Conservation (phyloP, 306 rosid species). For the Glycyrrhiza uralensis region DNA sequence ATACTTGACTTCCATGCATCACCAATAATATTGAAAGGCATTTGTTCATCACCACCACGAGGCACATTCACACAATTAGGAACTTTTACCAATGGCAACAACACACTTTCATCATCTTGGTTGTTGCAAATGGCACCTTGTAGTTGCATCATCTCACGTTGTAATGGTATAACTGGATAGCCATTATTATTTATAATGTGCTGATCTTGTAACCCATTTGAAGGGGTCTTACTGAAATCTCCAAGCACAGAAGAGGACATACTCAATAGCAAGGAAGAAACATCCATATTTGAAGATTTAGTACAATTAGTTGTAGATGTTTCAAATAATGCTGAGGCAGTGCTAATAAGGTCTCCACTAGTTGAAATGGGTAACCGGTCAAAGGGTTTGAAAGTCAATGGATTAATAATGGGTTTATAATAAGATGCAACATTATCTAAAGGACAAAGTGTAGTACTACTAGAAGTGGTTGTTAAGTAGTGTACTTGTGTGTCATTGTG, state of each 20-base stretch:
- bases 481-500: constrained; percentile 22
- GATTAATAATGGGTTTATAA: constrained; percentile 43
- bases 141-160: constrained; percentile 8
- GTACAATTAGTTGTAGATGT: constrained; percentile 12
- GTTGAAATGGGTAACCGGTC: constrained; percentile 37
- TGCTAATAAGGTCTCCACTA: constrained; percentile 26
- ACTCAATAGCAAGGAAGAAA: constrained; percentile 59
- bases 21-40: too few relatives aligned
- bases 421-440: constrained; percentile 34
- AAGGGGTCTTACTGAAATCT: constrained; percentile 30
- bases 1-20: too few relatives aligned
- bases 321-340: constrained; percentile 29
- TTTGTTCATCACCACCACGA: constrained; percentile 27
- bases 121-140: not conserved
- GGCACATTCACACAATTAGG: constrained; percentile 20
- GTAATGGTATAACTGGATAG: constrained; percentile 33
- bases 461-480: constrained; percentile 25
- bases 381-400: constrained; percentile 34
- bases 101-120: too few relatives aligned
- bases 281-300: constrained; percentile 37
- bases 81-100: too few relatives aligned
- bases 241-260: constrained; percentile 69
- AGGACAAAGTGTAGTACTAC: constrained; percentile 25
- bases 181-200: constrained; percentile 24
- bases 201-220: constrained; percentile 33